These are phyloP conservation scores for Escallonia rubra DNA, from an alignment of 129 eudicot genomes.

Conservation along the genomic window DNA sequence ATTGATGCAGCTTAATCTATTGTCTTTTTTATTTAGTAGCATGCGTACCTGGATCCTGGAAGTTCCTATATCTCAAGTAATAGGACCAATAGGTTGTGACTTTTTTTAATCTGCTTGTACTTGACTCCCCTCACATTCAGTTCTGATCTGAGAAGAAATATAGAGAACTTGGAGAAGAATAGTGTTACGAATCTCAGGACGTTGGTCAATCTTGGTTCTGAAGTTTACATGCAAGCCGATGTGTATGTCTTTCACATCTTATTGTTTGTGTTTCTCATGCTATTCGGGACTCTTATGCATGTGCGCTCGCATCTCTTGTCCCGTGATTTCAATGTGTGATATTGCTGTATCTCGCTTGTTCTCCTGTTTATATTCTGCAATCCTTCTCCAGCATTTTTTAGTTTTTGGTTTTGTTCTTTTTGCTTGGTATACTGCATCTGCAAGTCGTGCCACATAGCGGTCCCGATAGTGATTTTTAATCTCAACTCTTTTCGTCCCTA, in stretches of 20 bases:
- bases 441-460: background rate
- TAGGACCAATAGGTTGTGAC: too few species aligned
- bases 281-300: background rate
- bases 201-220: slow-evolving; percentile 86
- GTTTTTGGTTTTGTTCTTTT: background rate
- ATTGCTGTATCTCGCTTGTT: background rate
- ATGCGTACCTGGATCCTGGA: too few species aligned
- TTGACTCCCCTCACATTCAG: slow-evolving; percentile 38
- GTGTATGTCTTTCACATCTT: slow-evolving; percentile 51
- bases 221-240: slow-evolving; percentile 90
- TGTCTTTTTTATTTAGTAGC: background rate
- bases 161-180: slow-evolving; percentile 84
- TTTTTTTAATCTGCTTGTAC: slow-evolving; percentile 9
- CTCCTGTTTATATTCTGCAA: background rate
- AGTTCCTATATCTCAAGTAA: background rate
- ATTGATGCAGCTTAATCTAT: background rate
- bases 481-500: background rate
- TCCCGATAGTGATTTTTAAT: background rate
- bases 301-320: too few species aligned
- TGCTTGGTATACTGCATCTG: too few species aligned
- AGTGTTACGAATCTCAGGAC: slow-evolving; percentile 78
- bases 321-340: background rate
- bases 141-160: slow-evolving; percentile 66
- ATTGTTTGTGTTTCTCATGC: background rate
- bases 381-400: too few species aligned